phyloP scores from a whole-genome alignment of 2,329 filamentous ascomycete species.

The Aspergillus sp. region DNA sequence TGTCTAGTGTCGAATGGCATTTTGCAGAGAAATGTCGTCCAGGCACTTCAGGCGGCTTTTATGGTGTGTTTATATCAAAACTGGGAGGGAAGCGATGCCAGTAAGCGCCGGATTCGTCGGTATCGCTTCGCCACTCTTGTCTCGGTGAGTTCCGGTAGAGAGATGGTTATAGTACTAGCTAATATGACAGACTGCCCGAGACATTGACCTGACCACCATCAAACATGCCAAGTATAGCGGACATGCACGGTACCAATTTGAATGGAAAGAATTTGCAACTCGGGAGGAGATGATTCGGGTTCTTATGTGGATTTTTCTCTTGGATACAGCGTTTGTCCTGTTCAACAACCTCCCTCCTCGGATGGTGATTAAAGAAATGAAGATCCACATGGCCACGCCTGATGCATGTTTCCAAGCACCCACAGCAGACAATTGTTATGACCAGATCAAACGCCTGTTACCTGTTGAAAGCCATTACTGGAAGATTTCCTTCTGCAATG shows the following conservation, averaged over 20 bases:
- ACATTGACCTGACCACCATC: background rate
- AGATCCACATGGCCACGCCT: conserved; percentile 26
- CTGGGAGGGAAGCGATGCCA: conserved; percentile 30
- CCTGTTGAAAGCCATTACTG: too few species aligned
- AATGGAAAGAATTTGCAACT: conserved; percentile 24
- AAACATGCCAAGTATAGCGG: background rate
- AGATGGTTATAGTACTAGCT: too few species aligned
- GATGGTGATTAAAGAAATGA: conserved; percentile 34
- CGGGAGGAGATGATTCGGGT: conserved; percentile 28
- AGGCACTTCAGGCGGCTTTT: conserved; percentile 31
- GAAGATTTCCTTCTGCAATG: too few species aligned
- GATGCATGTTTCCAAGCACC: conserved; percentile 33
- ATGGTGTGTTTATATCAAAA: conserved; percentile 34
- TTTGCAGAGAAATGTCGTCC: conserved; percentile 18
- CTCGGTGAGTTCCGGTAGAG: conserved; percentile 19
- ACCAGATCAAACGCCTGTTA: too few species aligned
- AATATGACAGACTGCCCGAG: background rate
- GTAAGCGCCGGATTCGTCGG: conserved; percentile 29
- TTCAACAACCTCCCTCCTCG: conserved; percentile 36
- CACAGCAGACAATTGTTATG: conserved; percentile 12
- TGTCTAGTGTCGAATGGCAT: conserved; percentile 7
- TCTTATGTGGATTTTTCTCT: conserved; percentile 29
- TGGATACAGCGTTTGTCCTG: conserved; percentile 35
- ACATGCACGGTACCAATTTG: conserved; percentile 12
- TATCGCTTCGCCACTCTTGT: conserved; percentile 29